Evolutionary conservation across 768 basidiomycete species (phyloP), one percentile per base, ranked within the genome.

Genomic region (Trametes villosa): DNA sequence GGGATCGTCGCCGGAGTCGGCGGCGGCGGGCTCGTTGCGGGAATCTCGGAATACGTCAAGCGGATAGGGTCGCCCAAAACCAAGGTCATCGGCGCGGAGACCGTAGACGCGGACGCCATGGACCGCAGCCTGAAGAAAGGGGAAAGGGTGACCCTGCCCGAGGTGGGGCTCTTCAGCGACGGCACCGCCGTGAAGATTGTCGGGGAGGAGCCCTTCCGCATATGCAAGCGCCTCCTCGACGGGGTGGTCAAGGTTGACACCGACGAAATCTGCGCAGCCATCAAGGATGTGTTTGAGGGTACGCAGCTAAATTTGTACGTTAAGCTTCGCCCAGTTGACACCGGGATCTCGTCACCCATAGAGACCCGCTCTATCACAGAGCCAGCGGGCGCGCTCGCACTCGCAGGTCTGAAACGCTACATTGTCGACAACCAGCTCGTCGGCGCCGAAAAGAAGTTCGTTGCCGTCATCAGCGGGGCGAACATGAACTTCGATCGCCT

Each of bases 221-320:
- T 99, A 62, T 98, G 96, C 76, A 82, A 91, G 73, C 80, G 89
- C 47, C 79, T 92, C 36, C 75, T 98, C 20, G 94, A 98, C 66
- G 87, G 84, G 2, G 76, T 98, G 33, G 86, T 95, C 50, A 84
- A 89, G 69, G 92, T 90, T 30, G 86, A 92, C 70, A 98, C 97
- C 64, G 97, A 99, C 71, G 96, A 96, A 73, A 87, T 99, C 45
- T 99, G 97, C 71, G 97, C 97, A 8, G 95, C 95, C 6, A 98
- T 98, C 77, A 98, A 98, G 76, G 97, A 99, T 69, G 90, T 98
- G 30, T 99, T 98, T 69, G 95, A 98, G 79, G 96, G 96, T 93
- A 62, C 59, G 78, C 62, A n/a, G n/a, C 8, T 6, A 31, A 24
- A 27, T 13, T 4, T 24, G 18, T 49, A 13, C 24, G 11, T 24